Percentiles rank a stretch among this genome's conserved stretches.
These are phyloP conservation scores for Wickerhamomyces alni DNA, from an alignment of 805 yeast species.

Conservation along the genomic window DNA sequence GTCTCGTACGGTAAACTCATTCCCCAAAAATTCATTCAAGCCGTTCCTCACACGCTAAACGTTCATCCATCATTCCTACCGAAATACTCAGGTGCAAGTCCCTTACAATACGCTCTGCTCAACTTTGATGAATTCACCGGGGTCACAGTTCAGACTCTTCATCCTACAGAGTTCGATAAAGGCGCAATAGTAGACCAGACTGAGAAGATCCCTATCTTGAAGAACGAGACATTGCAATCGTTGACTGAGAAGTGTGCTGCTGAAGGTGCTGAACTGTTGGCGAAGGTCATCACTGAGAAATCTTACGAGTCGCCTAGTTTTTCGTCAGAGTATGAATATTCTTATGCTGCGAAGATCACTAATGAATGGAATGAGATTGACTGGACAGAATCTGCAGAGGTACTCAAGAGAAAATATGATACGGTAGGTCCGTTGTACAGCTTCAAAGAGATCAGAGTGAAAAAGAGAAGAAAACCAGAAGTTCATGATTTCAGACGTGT, in stretches of 20 bases:
- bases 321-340: constrained; percentile 27
- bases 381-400: constrained; percentile 39
- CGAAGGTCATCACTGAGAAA: constrained; percentile 33
- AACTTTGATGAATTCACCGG: constrained; percentile 64
- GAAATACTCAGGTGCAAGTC: constrained; percentile 79
- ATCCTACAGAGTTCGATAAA: constrained; percentile 78
- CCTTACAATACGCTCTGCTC: constrained; percentile 73
- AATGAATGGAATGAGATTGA: constrained; percentile 35
- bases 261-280: constrained; percentile 57
- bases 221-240: constrained; percentile 37
- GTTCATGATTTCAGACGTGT: constrained; percentile 36
- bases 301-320: constrained; percentile 19
- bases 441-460: constrained; percentile 31
- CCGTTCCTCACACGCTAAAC: constrained; percentile 60
- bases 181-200: constrained; percentile 69
- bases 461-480: constrained; percentile 25
- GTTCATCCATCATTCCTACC: constrained; percentile 93
- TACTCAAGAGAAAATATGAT: constrained; percentile 36
- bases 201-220: constrained; percentile 31
- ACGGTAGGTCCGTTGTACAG: constrained; percentile 56
- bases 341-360: constrained; percentile 54
- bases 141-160: constrained; percentile 83
- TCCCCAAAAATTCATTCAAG: constrained; percentile 50
- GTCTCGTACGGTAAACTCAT: constrained; percentile 86
- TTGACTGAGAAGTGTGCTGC: constrained; percentile 48